A percentile compares a stretch with the other conserved stretches of the same genome.
Evolutionary conservation across 169 alveolate species (phyloP).

Genomic region (Plasmodium gonderi): DNA sequence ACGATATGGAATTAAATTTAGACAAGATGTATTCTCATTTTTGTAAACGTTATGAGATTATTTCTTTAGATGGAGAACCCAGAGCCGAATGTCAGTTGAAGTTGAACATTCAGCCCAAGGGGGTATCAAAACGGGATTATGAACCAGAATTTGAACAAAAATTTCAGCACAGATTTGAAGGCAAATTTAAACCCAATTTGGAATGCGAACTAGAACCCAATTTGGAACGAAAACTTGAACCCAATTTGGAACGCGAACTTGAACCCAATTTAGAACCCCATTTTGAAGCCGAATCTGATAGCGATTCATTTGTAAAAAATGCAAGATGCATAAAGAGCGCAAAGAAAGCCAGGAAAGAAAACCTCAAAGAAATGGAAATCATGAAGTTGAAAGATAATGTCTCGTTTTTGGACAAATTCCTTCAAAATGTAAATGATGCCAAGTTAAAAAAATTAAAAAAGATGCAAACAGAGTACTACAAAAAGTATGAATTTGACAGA

Average conservation of each 20-base stretch:
- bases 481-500: conserved; percentile 42
- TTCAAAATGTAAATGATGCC: conserved; percentile 39
- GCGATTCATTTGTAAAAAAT: background rate
- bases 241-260: too few species aligned
- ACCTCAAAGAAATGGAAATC: conserved; percentile 40
- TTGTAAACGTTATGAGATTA: background rate
- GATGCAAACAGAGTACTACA: conserved; percentile 13
- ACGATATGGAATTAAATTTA: conserved; percentile 8
- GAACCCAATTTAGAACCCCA: too few species aligned
- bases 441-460: conserved; percentile 35
- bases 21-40: conserved; percentile 18
- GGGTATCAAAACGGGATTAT: background rate
- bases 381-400: conserved; percentile 52
- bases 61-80: background rate
- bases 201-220: too few species aligned
- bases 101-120: background rate
- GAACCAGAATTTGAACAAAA: too few species aligned
- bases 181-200: too few species aligned
- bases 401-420: conserved; percentile 46
- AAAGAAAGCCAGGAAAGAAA: conserved; percentile 3
- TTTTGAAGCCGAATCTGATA: background rate
- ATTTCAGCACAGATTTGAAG: too few species aligned
- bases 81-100: background rate
- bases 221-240: too few species aligned
- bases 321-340: background rate